Evolutionary conservation across 345 rosid species (phyloP).

Genomic region (Hibiscus tridactylites): DNA sequence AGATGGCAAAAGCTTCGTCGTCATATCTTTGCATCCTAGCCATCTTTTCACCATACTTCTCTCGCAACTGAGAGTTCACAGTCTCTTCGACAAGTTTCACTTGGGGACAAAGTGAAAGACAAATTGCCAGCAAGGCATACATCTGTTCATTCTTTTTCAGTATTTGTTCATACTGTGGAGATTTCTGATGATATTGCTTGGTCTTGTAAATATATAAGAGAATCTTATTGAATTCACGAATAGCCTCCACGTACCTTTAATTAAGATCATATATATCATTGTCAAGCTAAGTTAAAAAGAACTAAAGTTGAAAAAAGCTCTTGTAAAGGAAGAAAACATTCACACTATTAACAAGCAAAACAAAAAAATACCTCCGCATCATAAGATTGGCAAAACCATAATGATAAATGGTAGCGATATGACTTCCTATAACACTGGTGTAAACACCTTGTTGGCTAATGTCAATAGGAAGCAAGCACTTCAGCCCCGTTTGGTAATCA

Average conservation of each 20-base stretch:
- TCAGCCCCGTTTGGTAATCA: slow-evolving; percentile 90
- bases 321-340: neutral
- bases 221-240: slow-evolving; percentile 90
- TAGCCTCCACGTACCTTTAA: slow-evolving; percentile 82
- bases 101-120: slow-evolving; percentile 90
- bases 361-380: slow-evolving; percentile 67
- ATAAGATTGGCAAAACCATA: slow-evolving; percentile 96
- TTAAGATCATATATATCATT: neutral
- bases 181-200: slow-evolving; percentile 86
- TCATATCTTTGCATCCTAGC: slow-evolving; percentile 84
- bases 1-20: slow-evolving; percentile 72
- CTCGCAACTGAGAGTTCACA: slow-evolving; percentile 74
- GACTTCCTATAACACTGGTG: slow-evolving; percentile 89
- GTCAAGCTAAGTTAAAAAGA: neutral
- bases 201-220: slow-evolving; percentile 89
- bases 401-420: slow-evolving; percentile 86
- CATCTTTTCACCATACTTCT: slow-evolving; percentile 99
- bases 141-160: slow-evolving; percentile 98
- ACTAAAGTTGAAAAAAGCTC: neutral
- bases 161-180: slow-evolving; percentile 89
- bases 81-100: slow-evolving; percentile 86
- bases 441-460: slow-evolving; percentile 90
- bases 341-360: neutral
- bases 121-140: slow-evolving; percentile 86
- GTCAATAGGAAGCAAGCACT: slow-evolving; percentile 91